phyloP scores from a whole-genome alignment of 1,284 basidiomycete species.

The Malassezia equina region DNA sequence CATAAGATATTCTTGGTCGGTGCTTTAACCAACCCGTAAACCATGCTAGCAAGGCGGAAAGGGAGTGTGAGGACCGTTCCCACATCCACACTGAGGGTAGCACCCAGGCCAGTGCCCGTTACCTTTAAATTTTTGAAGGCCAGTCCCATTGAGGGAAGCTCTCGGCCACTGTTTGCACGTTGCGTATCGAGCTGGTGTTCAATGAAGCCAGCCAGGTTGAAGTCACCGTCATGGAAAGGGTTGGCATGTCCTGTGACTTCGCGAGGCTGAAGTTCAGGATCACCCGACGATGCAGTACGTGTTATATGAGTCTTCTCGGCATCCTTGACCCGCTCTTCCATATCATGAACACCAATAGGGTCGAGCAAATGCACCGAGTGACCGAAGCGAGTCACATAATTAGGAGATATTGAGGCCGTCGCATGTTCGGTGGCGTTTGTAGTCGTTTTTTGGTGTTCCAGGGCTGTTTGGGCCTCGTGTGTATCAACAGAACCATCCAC shows the following conservation, averaged over 20 bases:
- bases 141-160: constrained; percentile 24
- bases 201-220: constrained; percentile 45
- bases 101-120: constrained; percentile 29
- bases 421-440: too few species aligned
- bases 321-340: background rate
- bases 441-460: background rate
- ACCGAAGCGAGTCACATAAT: background rate
- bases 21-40: constrained; percentile 20
- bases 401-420: background rate
- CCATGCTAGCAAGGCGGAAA: constrained; percentile 15
- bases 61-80: constrained; percentile 26
- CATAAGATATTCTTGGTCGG: constrained; percentile 33
- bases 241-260: background rate
- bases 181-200: constrained; percentile 28
- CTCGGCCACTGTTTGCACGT: constrained; percentile 24
- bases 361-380: background rate
- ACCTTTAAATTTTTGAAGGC: constrained; percentile 26
- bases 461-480: background rate
- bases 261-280: constrained; percentile 4
- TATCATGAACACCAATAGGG: background rate
- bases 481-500: background rate
- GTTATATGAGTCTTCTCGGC: background rate
- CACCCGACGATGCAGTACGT: background rate
- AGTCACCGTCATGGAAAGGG: constrained; percentile 28
- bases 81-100: constrained; percentile 21